Percentiles rank a stretch among this genome's conserved stretches.
Evolutionary conservation across 176 grass and related monocot species (phyloP).

Genomic region (Bromus sterilis): DNA sequence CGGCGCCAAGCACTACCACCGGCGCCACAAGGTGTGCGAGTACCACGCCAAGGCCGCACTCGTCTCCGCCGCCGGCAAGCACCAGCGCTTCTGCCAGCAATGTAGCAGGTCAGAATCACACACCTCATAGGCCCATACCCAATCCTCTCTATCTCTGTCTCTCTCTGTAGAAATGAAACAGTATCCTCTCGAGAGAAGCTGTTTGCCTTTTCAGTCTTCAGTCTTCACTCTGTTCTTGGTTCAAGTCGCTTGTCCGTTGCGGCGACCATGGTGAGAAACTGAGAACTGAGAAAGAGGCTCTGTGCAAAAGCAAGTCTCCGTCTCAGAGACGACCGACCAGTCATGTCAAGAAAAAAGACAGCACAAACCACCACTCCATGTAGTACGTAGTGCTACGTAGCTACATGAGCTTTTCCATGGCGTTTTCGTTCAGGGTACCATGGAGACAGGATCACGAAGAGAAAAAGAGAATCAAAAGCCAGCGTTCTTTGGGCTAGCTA

Average conservation of each 20-base stretch:
- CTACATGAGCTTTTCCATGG: background rate
- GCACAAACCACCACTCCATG: background rate
- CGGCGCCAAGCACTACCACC: slow-evolving; percentile 90
- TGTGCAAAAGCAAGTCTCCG: background rate
- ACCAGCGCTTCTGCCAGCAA: slow-evolving; percentile 97
- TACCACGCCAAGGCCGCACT: slow-evolving; percentile 90
- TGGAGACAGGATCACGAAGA: slow-evolving; percentile 1
- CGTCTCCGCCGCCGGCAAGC: slow-evolving; percentile 56
- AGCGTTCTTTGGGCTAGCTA: background rate
- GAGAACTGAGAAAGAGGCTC: background rate
- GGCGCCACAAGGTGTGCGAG: slow-evolving; percentile 98
- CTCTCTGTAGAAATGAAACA: background rate
- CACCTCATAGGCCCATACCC: too few relatives aligned
- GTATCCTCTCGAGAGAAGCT: background rate
- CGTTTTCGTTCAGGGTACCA: slow-evolving; percentile 14
- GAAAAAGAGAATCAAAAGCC: slow-evolving; percentile 22
- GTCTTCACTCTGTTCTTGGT: background rate
- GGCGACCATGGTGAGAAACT: slow-evolving; percentile 23
- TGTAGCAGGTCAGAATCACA: slow-evolving; percentile 58
- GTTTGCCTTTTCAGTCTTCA: background rate
- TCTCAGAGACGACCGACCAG: background rate
- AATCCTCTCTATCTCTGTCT: background rate
- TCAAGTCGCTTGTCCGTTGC: slow-evolving; percentile 28
- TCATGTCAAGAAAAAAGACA: background rate
- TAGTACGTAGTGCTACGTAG: too few relatives aligned